phyloP scores from a whole-genome alignment of 1,284 basidiomycete genomes.

The Irpex sp. region DNA sequence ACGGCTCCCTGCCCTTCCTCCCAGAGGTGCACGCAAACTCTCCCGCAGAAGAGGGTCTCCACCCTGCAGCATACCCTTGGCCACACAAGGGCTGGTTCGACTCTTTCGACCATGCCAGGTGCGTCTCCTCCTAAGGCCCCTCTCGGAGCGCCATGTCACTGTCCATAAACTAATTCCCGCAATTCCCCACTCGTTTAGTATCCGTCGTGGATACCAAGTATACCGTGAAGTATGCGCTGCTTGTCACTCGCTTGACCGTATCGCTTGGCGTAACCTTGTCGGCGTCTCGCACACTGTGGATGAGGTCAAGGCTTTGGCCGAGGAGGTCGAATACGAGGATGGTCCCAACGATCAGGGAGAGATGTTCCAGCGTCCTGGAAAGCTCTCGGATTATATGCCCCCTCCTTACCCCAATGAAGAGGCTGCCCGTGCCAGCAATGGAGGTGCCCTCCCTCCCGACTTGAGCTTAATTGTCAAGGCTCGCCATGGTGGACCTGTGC shows the following conservation, averaged over 20 bases:
- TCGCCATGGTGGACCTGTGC: slow-evolving; percentile 92
- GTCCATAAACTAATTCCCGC: background rate
- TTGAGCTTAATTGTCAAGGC: slow-evolving; percentile 98
- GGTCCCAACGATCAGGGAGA: slow-evolving; percentile 95
- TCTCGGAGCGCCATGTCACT: background rate
- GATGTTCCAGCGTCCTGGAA: slow-evolving; percentile 98
- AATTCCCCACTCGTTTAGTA: slow-evolving; percentile 44
- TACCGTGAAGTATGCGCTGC: slow-evolving; percentile 99
- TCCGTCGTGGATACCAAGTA: slow-evolving; percentile 97
- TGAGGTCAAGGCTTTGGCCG: slow-evolving; percentile 90
- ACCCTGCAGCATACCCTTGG: slow-evolving; percentile 66
- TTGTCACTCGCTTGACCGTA: slow-evolving; percentile 98
- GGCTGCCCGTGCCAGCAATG: slow-evolving; percentile 93
- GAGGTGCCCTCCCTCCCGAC: slow-evolving; percentile 95
- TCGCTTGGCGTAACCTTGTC: slow-evolving; percentile 99
- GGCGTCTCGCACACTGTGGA: slow-evolving; percentile 96
- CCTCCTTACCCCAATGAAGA: slow-evolving; percentile 97
- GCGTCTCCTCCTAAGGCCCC: background rate
- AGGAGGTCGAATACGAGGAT: slow-evolving; percentile 96
- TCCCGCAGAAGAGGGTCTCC: slow-evolving; percentile 92
- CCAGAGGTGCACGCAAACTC: slow-evolving; percentile 88
- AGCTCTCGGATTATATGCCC: slow-evolving; percentile 96
- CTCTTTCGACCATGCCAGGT: slow-evolving; percentile 1
- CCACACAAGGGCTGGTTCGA: background rate
- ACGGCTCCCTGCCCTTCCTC: slow-evolving; percentile 84